Base-by-base conservation (phyloP, 306 rosid genomes). In the Malus asiatica region DNA sequence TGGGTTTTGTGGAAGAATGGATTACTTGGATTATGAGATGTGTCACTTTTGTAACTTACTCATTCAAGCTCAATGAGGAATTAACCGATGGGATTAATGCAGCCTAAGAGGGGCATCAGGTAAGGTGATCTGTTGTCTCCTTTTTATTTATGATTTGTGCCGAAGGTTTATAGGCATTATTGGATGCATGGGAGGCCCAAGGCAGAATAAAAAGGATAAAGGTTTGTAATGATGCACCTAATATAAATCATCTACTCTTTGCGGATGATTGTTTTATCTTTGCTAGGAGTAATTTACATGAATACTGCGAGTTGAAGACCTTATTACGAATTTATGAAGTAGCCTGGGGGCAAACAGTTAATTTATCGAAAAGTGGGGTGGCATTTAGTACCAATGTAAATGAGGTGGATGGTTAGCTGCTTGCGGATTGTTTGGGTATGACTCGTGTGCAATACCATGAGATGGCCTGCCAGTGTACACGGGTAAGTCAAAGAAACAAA, bases 31-130 rank as follows among this genome's bases (percentile, higher is more conserved):
- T 53, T 53, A 53, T 53, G 60, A 0, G 8, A 8, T 19, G 23
- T 6, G 22, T 53, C 0, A 53, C 60, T 0, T 16, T 1, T 0
- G 11, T 53, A 1, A 6, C 23, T 2, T 19, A 53, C 1, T 53
- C 23, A 1, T 2, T 53, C 23, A 14, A 53, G 10, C 20, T 13
- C 1, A 32, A 32, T 32, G 35, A 1, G 35, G 35, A 27, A 27
- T 27, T 27, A 32, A 0, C 35, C 6, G 35, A 1, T 32, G 35
- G 59, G 59, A 0, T 4, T 53, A 16, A 23, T 53, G 10, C 3
- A 16, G 10, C 23, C 59, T 5, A 53, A 20, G 1, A 5, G 1
- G 11, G 22, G 23, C 0, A 53, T 53, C 22, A 0, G 11, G 0
- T 23, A 16, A 0, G 59, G 23, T 2, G 23, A 53, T 53, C 23